Evolutionary conservation across 148 eudicot species (phyloP), one percentile per base, ranked within the genome.

Genomic region (Rhododendron kiyosumense): DNA sequence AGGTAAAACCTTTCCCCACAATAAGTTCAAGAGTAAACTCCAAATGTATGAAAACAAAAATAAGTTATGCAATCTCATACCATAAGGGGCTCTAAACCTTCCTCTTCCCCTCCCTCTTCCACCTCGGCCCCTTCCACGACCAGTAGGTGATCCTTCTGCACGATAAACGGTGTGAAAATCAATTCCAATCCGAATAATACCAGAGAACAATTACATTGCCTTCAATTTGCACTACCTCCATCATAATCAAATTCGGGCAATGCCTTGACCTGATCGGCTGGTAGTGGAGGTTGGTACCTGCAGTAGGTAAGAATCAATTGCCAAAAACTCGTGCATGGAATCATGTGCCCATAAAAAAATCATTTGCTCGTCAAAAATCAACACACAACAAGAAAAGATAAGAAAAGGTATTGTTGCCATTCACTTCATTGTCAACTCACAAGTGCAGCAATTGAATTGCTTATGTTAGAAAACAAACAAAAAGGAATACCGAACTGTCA

Each of bases 81-180:
- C 94, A 83, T 89, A 77, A 78, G 81, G 14, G 38, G 43, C 84
- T 89, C 96, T 94, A 69, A 94, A 90, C 79, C 98, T 92, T 80
- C 98, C 99, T 90, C 96, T 91, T 80, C 98, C 99, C 90, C 96
- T 91, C 74, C 98, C 98, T 90, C 99, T 94, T 84, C 96, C 96
- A 87, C 93, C 93, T 86, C 98, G 98, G 80, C 98, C 98, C 89
- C 96, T 90, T 78, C 99, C 98, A 84, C 95, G 91, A 85, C 86
- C 94, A 90, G 88, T 91, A 76, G 96, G 96, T 83, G 96, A 93
- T 48, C 94, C 95, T 84, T 97, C 98, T 97, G 90, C 86, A 88
- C 38, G 59, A 89, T 32, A 83, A 63, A 86, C 82, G 10, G 57
- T 28, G 82, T 89, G 87, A 91, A 15, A 43, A 45, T 32, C 78